phyloP scores from a whole-genome alignment of 129 eudicot genomes.

The Saposhnikovia divaricata region DNA sequence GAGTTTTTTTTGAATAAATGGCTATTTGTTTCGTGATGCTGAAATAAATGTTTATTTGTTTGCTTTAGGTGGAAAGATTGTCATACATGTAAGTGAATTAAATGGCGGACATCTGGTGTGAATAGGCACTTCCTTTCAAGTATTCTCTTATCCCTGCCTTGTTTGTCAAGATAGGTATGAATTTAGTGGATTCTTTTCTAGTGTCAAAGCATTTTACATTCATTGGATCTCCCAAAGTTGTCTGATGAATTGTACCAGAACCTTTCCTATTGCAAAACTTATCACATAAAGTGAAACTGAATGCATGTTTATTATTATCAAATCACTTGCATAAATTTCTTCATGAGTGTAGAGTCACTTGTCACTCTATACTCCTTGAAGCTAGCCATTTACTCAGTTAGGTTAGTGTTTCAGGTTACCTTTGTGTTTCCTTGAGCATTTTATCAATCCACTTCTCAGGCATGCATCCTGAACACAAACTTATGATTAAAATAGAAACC shows the following conservation, averaged over 20 bases:
- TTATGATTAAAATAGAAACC: not conserved
- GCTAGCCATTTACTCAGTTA: not conserved
- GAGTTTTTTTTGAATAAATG: not conserved
- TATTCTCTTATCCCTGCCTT: not conserved
- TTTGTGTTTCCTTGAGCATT: not conserved
- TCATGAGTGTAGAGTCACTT: not conserved
- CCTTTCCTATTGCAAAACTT: not conserved
- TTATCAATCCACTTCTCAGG: not conserved
- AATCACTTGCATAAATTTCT: not conserved
- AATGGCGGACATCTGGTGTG: not conserved
- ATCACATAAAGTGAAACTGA: not conserved
- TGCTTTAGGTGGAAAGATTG: not conserved
- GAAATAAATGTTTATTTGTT: not conserved
- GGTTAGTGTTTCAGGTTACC: not conserved
- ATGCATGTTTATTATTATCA: not conserved
- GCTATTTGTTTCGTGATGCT: not conserved
- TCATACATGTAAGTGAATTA: not conserved
- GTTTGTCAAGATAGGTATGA: not conserved
- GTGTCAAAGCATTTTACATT: not conserved
- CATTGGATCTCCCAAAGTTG: not conserved
- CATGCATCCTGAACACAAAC: not conserved
- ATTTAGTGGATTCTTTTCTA: not conserved
- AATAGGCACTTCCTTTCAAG: not conserved
- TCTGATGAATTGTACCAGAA: not conserved
- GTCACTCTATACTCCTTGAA: not conserved